These are phyloP conservation scores for Hypocrella siamensis DNA, from an alignment of 2,329 filamentous ascomycete genomes.

Conservation along the genomic window DNA sequence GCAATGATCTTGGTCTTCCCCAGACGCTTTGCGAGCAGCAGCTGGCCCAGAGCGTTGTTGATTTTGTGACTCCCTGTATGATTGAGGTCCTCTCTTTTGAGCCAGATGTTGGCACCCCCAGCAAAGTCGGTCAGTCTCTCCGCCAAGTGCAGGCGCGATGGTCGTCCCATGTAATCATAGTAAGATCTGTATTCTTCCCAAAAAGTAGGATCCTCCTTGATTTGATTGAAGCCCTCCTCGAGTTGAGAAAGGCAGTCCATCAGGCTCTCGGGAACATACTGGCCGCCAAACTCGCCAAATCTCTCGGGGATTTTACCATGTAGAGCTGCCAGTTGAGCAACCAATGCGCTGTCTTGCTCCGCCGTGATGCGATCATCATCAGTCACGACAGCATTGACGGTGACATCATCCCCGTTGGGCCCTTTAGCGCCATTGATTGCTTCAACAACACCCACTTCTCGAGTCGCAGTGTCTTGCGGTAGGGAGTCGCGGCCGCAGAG, in stretches of 20 bases:
- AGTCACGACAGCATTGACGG: slow-evolving; percentile 44
- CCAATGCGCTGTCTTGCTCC: slow-evolving; percentile 41
- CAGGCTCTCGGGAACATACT: slow-evolving; percentile 92
- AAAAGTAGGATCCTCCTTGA: slow-evolving; percentile 76
- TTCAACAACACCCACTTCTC: slow-evolving; percentile 57
- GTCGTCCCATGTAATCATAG: slow-evolving; percentile 94
- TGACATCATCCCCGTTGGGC: slow-evolving; percentile 20
- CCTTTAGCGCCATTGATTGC: slow-evolving; percentile 39
- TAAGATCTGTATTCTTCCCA: slow-evolving; percentile 95
- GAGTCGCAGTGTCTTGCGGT: slow-evolving; percentile 26
- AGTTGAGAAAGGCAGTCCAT: slow-evolving; percentile 93
- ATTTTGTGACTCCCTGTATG: slow-evolving; percentile 99
- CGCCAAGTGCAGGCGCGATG: slow-evolving; percentile 80
- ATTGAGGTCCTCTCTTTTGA: slow-evolving; percentile 95
- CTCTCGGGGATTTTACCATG: slow-evolving; percentile 69
- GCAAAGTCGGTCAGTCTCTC: slow-evolving; percentile 77
- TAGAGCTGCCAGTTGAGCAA: slow-evolving; percentile 71
- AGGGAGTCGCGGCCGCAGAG: slow-evolving; percentile 31
- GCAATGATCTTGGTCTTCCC: slow-evolving; percentile 97
- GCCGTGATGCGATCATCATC: slow-evolving; percentile 51
- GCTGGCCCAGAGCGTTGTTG: slow-evolving; percentile 93
- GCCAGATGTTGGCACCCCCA: slow-evolving; percentile 88
- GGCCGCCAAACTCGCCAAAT: slow-evolving; percentile 91
- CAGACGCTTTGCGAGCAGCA: slow-evolving; percentile 68
- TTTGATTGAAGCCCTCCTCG: slow-evolving; percentile 78